A percentile compares a stretch with the other conserved stretches of the same genome.
These are phyloP conservation scores for Aspergillus sp. DNA, from an alignment of 2,329 filamentous ascomycete genomes.

Conservation along the genomic window DNA sequence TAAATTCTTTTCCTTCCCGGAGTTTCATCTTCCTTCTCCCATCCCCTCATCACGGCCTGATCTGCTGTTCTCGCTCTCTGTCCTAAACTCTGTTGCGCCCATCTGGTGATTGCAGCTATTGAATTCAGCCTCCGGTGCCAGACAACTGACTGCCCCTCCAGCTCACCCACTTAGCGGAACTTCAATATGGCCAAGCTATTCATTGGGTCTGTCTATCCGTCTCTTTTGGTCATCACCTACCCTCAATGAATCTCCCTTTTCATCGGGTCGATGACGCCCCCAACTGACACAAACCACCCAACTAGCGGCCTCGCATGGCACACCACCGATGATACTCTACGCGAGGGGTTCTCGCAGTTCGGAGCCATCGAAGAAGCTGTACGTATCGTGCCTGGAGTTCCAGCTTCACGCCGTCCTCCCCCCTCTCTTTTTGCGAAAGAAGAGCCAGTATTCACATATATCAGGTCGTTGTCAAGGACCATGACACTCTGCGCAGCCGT, in stretches of 20 bases:
- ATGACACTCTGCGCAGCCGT: slow-evolving; percentile 92
- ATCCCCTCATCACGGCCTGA: slow-evolving; percentile 1
- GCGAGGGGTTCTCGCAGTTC: slow-evolving; percentile 89
- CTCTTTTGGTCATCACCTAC: slow-evolving; percentile 10
- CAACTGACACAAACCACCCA: slow-evolving; percentile 10
- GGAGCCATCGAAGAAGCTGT: slow-evolving; percentile 93
- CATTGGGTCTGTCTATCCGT: slow-evolving; percentile 17
- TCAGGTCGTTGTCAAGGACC: slow-evolving; percentile 96
- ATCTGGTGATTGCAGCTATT: background rate
- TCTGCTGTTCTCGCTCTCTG: background rate
- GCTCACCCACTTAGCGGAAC: background rate
- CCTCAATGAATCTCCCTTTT: slow-evolving; percentile 19
- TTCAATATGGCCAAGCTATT: slow-evolving; percentile 85
- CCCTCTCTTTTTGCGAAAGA: slow-evolving; percentile 3
- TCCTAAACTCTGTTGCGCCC: slow-evolving; percentile 1
- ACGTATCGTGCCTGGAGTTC: slow-evolving; percentile 46
- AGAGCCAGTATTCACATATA: slow-evolving; percentile 14
- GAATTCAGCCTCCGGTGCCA: background rate
- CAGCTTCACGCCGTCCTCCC: slow-evolving; percentile 3
- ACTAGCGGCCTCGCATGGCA: slow-evolving; percentile 94
- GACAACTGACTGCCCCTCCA: background rate
- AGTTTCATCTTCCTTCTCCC: slow-evolving; percentile 9
- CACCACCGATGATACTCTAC: slow-evolving; percentile 84
- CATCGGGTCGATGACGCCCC: slow-evolving; percentile 4
- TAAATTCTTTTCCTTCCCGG: slow-evolving; percentile 9